Evolutionary conservation across 371 early-diverging fungal genomes (phyloP), one percentile per base, ranked within the genome.

Genomic region (Amoeboaphelidium occidentale): DNA sequence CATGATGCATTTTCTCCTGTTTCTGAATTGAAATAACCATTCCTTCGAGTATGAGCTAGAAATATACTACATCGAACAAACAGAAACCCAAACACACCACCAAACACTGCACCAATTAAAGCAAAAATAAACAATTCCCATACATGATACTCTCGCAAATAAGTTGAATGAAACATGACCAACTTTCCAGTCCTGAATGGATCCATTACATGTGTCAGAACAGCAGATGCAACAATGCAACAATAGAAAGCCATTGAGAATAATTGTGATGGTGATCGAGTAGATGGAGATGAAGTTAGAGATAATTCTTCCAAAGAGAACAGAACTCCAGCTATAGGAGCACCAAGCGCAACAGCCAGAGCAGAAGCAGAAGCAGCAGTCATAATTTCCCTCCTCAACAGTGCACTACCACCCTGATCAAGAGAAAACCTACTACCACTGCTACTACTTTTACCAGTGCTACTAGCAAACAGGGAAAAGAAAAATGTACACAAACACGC

Each of bases 101-200:
- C 92, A 57, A 91, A 72, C 0, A 87, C 60, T n/a, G n/a, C n/a
- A n/a, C 97, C 97, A 39, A 96, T 70, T 2, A 91, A 45, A 21
- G 80, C 53, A 54, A 87, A 92, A 48, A 83, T 79, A 14, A 75
- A 46, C 51, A 81, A 58, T 51, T 80, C 97, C 59, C 90, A 89
- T 49, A 75, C 66, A 49, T 82, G 79, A 82, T 88, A 96, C 43
- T 78, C 81, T 32, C 79, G 67, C 51, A 79, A 73, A 56, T 91
- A 88, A 3, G 78, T 74, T n/a, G 87, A 91, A 62, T 91, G 87
- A 62, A 90, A 93, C 63, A 85, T 67, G 3, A 48, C 39, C 17
- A 17, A 32, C 39, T 48, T 48, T 4, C 48, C 48, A 12, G 27
- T 48, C 17, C 39, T 21, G 23, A 28, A 48, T 28, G 48, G 48